Base-by-base conservation (phyloP, 1,284 basidiomycete species). In the Ceratobasidium sp. region DNA sequence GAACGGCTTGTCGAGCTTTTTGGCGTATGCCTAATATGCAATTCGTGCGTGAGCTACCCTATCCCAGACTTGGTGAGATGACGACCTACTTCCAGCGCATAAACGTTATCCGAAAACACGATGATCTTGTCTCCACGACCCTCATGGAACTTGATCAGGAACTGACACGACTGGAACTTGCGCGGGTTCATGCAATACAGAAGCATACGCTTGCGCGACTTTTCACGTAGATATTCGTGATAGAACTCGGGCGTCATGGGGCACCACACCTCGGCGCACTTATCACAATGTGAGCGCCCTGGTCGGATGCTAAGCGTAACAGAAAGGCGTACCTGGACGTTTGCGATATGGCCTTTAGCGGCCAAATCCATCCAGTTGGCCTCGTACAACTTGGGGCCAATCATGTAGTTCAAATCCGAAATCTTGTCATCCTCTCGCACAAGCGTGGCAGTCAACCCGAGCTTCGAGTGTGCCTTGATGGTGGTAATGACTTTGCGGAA, bases 281-380 rank as follows among this genome's bases (percentile, higher is more conserved):
- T 23, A 33, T 29, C 19, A 27, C 19, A 30, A n/a, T n/a, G n/a
- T 36, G 54, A 66, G 33, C 62, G 44, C 27, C 19, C 27, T 64
- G 7, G 19, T 29, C 8, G 56, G 68, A 53, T 53, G 46, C 53
- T 36, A 23, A 68, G 33, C 39, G 21, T 53, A 60, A 62, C 41
- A 39, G 46, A 56, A 30, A 27, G 39, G 75, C 84, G 72, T 77
- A 92, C 92, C 85, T 98, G 97, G 21, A 99, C 97, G 74, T 97
- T 99, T 3, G 97, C 97, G 76, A 99, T 99, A 78, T 99, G 97
- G 0, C 97, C 97, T 78, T 99, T 98, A 70, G 94, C 94, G 33
- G 97, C 97, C 73, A 99, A 86, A 78, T 99, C 97, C 96, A 99
- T 99, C 97, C 97, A 99, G 77, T 99, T 99, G 6, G 97, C 97